Evolutionary conservation across 2,329 filamentous ascomycete species (phyloP).

Genomic region (Pseudopithomyces chartarum): DNA sequence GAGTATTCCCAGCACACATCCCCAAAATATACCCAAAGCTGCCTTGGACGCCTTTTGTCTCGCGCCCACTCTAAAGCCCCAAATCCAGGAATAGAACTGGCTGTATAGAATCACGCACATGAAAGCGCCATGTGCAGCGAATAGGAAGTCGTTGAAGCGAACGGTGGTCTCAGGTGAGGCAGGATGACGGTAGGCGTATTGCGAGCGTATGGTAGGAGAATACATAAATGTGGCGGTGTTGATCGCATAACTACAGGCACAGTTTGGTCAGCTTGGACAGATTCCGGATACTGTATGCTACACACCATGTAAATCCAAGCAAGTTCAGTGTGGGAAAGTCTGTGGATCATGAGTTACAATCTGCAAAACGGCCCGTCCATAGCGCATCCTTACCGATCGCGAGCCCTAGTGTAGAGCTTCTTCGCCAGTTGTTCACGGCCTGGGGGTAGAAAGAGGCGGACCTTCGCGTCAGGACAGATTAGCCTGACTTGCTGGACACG

Average conservation of each 20-base stretch:
- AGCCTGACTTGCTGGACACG: background rate
- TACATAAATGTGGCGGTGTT: slow-evolving; percentile 74
- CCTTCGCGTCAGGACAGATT: slow-evolving; percentile 51
- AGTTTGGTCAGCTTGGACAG: background rate
- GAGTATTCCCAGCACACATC: slow-evolving; percentile 63
- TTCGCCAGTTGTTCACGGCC: slow-evolving; percentile 75
- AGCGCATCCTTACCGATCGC: slow-evolving; percentile 58
- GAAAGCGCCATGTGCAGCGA: slow-evolving; percentile 79
- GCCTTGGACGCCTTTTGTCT: slow-evolving; percentile 61
- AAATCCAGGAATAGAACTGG: slow-evolving; percentile 74
- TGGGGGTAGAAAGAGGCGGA: slow-evolving; percentile 93
- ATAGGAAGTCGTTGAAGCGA: slow-evolving; percentile 85
- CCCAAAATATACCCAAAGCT: slow-evolving; percentile 72
- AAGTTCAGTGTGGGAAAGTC: slow-evolving; percentile 83
- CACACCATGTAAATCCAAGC: slow-evolving; percentile 61
- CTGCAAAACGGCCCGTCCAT: background rate
- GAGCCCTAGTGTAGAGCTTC: slow-evolving; percentile 79
- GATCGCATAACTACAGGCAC: background rate
- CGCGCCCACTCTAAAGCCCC: slow-evolving; percentile 72
- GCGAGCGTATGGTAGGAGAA: slow-evolving; percentile 74
- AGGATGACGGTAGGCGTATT: slow-evolving; percentile 83
- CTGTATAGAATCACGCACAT: slow-evolving; percentile 74
- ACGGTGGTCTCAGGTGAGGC: slow-evolving; percentile 79
- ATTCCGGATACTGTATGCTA: slow-evolving; percentile 69
- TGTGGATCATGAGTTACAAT: background rate